Conservation (phyloP, 2,329 filamentous ascomycete species). For the Gaeumannomyces sp. region DNA sequence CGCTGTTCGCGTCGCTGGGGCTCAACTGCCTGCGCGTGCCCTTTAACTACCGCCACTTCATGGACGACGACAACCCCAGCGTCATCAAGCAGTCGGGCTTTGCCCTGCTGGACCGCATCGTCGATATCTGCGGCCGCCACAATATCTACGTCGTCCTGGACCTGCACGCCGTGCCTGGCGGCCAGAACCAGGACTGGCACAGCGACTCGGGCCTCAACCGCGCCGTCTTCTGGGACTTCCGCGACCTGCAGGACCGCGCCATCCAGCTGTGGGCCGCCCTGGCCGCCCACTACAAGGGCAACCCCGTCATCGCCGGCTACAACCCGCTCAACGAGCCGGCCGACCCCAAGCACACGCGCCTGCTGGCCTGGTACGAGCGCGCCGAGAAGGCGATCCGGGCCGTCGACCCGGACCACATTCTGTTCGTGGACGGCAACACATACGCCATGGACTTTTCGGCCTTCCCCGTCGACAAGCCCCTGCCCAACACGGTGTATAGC, state of each 20-base stretch:
- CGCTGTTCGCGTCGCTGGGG: conserved; percentile 46
- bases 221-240: conserved; percentile 36
- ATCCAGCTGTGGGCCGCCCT: conserved; percentile 34
- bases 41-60: conserved; percentile 51
- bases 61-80: conserved; percentile 40
- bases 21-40: conserved; percentile 54
- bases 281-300: conserved; percentile 30
- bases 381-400: conserved; percentile 30
- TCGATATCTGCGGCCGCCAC: conserved; percentile 33
- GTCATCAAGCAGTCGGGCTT: conserved; percentile 40
- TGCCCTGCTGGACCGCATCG: conserved; percentile 37
- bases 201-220: conserved; percentile 27
- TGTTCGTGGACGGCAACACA: conserved; percentile 44
- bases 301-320: conserved; percentile 26
- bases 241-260: conserved; percentile 34
- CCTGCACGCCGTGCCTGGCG: conserved; percentile 34
- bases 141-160: conserved; percentile 36
- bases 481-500: conserved; percentile 45
- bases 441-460: conserved; percentile 45
- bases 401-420: conserved; percentile 41
- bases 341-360: conserved; percentile 17
- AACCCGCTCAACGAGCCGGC: conserved; percentile 24
- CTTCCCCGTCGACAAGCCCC: conserved; percentile 27
- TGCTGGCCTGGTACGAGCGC: conserved; percentile 29
- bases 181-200: conserved; percentile 39